Conservation (phyloP, 345 rosid species). For the Aurinia saxatilis region DNA sequence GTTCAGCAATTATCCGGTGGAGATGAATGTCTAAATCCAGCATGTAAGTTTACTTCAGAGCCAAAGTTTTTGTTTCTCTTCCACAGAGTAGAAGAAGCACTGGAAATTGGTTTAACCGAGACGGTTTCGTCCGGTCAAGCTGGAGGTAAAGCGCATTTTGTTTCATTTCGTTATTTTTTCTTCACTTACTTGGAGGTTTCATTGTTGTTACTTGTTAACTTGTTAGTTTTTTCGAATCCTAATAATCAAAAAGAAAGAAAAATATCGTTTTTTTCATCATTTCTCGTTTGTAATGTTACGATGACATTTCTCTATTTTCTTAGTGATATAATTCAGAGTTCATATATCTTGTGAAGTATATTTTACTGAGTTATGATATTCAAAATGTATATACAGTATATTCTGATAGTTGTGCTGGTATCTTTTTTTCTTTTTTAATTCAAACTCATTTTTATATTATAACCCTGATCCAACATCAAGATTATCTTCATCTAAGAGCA, state of each 20-base stretch:
- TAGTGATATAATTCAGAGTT: no score
- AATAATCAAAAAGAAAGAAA: neutral
- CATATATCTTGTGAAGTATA: no score
- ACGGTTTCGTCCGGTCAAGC: slow-evolving; percentile 10
- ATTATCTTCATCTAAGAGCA: no score
- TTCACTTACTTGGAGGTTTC: neutral
- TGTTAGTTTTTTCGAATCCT: slow-evolving; percentile 13
- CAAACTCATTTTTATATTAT: no score
- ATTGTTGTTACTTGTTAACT: slow-evolving; percentile 17
- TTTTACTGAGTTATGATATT: no score
- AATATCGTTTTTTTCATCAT: neutral
- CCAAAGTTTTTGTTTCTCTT: neutral
- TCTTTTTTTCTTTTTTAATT: no score
- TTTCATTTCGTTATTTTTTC: slow-evolving; percentile 4
- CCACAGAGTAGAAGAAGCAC: slow-evolving; percentile 13
- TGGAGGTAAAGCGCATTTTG: slow-evolving; percentile 19
- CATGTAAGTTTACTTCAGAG: slow-evolving; percentile 13
- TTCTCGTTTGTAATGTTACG: slow-evolving; percentile 14
- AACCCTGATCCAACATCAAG: no score
- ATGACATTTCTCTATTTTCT: neutral
- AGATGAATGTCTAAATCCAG: slow-evolving; percentile 32
- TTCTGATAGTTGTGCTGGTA: no score
- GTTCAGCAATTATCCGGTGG: slow-evolving; percentile 84
- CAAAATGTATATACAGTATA: no score
- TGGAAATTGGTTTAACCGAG: slow-evolving; percentile 1